phyloP scores from a whole-genome alignment of 2,329 filamentous ascomycete genomes.

The Helminthosporium solani region DNA sequence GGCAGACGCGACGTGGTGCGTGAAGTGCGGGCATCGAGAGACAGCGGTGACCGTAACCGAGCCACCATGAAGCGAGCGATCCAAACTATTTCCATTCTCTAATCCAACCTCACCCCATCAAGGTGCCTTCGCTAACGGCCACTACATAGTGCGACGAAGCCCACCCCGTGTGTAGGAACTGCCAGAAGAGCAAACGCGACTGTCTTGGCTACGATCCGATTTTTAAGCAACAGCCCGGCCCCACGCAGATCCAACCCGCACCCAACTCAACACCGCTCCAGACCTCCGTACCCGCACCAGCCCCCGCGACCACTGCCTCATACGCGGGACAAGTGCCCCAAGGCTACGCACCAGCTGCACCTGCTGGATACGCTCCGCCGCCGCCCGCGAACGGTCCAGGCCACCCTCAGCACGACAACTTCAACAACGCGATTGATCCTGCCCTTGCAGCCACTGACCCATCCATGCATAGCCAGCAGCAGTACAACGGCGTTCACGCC shows the following conservation, averaged over 20 bases:
- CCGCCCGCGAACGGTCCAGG: constrained; percentile 39
- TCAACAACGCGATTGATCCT: constrained; percentile 64
- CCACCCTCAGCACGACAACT: constrained; percentile 52
- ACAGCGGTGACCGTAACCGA: constrained; percentile 35
- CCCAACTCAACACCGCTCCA: constrained; percentile 51
- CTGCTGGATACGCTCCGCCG: constrained; percentile 42
- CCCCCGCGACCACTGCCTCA: constrained; percentile 34
- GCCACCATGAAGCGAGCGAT: constrained; percentile 41
- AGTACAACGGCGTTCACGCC: constrained; percentile 36
- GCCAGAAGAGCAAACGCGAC: constrained; percentile 84
- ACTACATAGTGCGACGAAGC: constrained; percentile 83
- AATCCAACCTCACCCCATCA: constrained; percentile 32
- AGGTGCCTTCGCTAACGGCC: constrained; percentile 26
- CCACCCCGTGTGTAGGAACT: constrained; percentile 88
- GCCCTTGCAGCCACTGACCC: constrained; percentile 55
- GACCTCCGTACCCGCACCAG: constrained; percentile 31
- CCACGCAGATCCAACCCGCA: constrained; percentile 70
- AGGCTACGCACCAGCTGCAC: constrained; percentile 48
- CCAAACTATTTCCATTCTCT: constrained; percentile 33
- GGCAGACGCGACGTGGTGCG: constrained; percentile 29
- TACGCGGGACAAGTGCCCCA: constrained; percentile 46
- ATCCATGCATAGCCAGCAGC: constrained; percentile 30
- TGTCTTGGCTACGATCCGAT: constrained; percentile 85
- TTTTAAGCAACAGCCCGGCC: constrained; percentile 72
- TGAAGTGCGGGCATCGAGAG: constrained; percentile 20